Evolutionary conservation across 2,329 filamentous ascomycete species (phyloP).

Genomic region (Pezizomycotina sp.): DNA sequence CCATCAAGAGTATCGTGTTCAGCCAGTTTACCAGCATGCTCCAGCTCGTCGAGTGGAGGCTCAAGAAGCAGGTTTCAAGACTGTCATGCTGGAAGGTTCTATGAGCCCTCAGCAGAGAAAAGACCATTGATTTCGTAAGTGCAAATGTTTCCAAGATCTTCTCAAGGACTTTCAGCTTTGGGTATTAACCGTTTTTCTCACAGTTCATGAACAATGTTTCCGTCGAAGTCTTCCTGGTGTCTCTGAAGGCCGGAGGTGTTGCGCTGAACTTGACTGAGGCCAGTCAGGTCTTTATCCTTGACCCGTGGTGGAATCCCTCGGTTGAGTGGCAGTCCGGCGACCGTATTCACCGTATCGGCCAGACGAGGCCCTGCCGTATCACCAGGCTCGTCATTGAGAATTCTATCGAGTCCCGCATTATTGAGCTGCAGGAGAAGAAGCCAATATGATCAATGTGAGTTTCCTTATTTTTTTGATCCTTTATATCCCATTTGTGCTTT

Average conservation of each 20-base stretch:
- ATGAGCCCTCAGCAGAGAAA: slow-evolving; percentile 92
- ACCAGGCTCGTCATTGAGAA: slow-evolving; percentile 93
- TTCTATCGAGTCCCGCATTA: slow-evolving; percentile 89
- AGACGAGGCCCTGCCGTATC: slow-evolving; percentile 83
- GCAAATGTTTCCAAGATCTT: too few species aligned
- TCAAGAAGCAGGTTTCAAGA: slow-evolving; percentile 71
- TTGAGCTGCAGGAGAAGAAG: slow-evolving; percentile 95
- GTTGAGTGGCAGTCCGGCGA: slow-evolving; percentile 98
- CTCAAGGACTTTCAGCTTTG: too few species aligned
- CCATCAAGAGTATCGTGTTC: slow-evolving; percentile 63
- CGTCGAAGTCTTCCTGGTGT: slow-evolving; percentile 91
- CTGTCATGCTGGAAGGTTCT: slow-evolving; percentile 92
- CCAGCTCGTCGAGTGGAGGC: slow-evolving; percentile 23
- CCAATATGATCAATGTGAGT: slow-evolving; percentile 73
- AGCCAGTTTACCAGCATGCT: slow-evolving; percentile 65
- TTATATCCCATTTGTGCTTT: background rate
- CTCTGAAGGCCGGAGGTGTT: slow-evolving; percentile 87
- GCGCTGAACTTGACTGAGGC: slow-evolving; percentile 91
- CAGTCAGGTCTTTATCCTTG: slow-evolving; percentile 85
- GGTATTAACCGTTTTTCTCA: slow-evolving; percentile 4
- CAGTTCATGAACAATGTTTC: slow-evolving; percentile 89
- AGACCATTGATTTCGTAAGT: too few species aligned
- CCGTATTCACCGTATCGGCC: slow-evolving; percentile 83
- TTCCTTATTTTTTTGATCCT: background rate
- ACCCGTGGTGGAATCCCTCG: slow-evolving; percentile 99